These are phyloP conservation scores for Limnomonas spitsbergensis DNA, from an alignment of 139 green algal species.

Conservation along the genomic window DNA sequence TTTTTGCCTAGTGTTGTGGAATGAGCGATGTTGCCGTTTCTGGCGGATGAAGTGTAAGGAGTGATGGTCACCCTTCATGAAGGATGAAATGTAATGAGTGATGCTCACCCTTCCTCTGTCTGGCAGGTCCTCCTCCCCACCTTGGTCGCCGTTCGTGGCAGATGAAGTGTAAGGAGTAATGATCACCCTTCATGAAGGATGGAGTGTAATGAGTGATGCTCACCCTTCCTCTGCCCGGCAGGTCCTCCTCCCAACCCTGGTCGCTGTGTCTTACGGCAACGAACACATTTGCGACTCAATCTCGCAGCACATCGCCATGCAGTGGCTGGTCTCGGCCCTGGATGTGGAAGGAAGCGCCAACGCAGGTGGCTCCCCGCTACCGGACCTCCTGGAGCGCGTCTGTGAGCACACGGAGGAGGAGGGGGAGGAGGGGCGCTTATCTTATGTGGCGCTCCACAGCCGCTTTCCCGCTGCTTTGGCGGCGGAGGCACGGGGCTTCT, in stretches of 20 bases:
- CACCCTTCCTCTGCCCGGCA: background rate
- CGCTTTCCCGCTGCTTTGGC: too few species aligned
- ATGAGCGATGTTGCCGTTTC: too few species aligned
- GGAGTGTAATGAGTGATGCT: background rate
- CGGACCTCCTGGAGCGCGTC: too few species aligned
- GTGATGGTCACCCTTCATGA: background rate
- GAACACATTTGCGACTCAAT: conserved; percentile 24
- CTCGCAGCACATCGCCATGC: background rate
- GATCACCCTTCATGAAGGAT: background rate
- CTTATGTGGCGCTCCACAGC: too few species aligned
- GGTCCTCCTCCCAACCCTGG: conserved; percentile 48
- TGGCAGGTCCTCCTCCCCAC: conserved; percentile 43
- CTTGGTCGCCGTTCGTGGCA: too few species aligned
- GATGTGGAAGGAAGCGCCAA: too few species aligned
- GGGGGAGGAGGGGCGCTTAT: too few species aligned
- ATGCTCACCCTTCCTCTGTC: background rate
- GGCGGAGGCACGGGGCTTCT: too few species aligned
- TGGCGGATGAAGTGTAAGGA: too few species aligned
- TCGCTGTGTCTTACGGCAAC: conserved; percentile 38
- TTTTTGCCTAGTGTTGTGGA: background rate
- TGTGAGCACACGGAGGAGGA: too few species aligned
- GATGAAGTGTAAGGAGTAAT: background rate
- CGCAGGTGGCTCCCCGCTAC: too few species aligned
- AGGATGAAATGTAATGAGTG: background rate
- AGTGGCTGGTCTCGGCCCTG: background rate